Conservation (phyloP, 345 rosid species). For the Murraya koenigii region DNA sequence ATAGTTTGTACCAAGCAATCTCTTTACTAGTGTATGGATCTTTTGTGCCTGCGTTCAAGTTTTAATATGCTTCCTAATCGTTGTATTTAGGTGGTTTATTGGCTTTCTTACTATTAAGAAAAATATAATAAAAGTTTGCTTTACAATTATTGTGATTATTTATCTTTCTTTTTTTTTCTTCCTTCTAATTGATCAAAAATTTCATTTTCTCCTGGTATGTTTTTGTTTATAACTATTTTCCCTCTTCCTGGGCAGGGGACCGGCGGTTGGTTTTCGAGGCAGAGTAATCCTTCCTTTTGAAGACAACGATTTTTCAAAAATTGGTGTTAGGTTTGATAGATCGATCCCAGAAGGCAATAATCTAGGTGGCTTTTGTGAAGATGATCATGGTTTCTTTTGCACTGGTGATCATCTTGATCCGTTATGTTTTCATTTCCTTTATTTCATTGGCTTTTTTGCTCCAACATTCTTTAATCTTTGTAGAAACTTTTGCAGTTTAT, state of each 20-base stretch:
- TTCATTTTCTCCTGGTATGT: neutral
- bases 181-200: neutral
- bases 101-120: neutral
- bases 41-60: neutral
- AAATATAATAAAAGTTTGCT: neutral
- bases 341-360: constrained; percentile 83
- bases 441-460: neutral
- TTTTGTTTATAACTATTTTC: neutral
- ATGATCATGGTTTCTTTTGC: constrained; percentile 89
- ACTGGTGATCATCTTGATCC: constrained; percentile 44
- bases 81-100: neutral
- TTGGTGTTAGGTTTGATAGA: constrained; percentile 94
- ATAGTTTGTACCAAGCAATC: neutral
- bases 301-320: constrained; percentile 79
- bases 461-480: neutral
- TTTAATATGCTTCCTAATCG: neutral
- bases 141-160: neutral
- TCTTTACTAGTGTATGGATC: neutral
- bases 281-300: constrained; percentile 90
- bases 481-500: neutral
- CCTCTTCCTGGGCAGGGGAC: constrained; percentile 58
- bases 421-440: neutral
- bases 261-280: constrained; percentile 72
- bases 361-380: constrained; percentile 94
- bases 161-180: neutral